Evolutionary conservation across 331 rosid species (phyloP), one percentile per base, ranked within the genome.

Genomic region (Malus hybrid): DNA sequence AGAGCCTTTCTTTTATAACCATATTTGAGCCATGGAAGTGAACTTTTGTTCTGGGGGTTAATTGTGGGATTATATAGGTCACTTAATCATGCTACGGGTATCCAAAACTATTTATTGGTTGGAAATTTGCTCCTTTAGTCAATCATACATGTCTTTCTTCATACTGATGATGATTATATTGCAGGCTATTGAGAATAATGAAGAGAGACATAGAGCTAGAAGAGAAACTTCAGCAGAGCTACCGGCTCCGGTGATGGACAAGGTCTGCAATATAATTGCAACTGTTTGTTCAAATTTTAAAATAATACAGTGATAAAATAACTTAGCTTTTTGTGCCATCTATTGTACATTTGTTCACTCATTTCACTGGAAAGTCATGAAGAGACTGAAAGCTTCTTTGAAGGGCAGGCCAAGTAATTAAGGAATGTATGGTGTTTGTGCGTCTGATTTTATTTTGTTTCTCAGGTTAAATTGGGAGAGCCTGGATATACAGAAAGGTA

Each of bases 401-500:
- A 65, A 65, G 39, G 67, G 36, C 20, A 63, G 67, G 42, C 34
- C 36, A 63, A 54, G 65, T 32, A 71, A 19, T 31, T 28, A 70
- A 10, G 11, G 10, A 28, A 29, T 54, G n/a, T 14, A 4, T 57
- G 34, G 54, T 72, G 28, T 62, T 22, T 2, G 1, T 57, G 33
- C 15, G 2, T 31, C 31, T 65, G 52, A 36, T 33, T 62, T 28
- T 76, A 65, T 69, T 29, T 48, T 48, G 65, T 65, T 79, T 73
- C 59, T 68, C 87, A 94, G 99, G 90, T 94, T 74, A 94, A 87
- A 84, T 85, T 94, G 76, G 97, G 97, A 83, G 97, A 92, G 86
- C 91, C 97, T 59, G 99, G 99, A 78, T 92, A 92, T 88, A 94
- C 87, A 82, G 97, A 86, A 77, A 86, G 99, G 88, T 94, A 94